Evolutionary conservation across 306 rosid genomes (phyloP), one percentile per base, ranked within the genome.

Genomic region (Fragaria iinumae): DNA sequence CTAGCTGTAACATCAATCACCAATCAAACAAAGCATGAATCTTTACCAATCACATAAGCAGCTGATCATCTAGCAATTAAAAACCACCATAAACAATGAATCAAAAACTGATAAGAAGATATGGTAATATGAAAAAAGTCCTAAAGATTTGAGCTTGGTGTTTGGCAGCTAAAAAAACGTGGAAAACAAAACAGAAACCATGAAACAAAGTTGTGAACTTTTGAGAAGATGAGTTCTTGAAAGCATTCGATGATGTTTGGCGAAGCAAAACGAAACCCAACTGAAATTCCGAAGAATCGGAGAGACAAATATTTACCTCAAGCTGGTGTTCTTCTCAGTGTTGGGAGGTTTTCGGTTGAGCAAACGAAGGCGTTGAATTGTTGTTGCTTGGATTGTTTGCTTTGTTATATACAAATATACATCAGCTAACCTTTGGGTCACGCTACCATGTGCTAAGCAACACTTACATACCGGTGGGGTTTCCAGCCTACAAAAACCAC

Each of bases 111-210:
- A 59, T 5, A 9, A 20, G 14, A 5, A 20, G 6, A 43, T 1
- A 38, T 6, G 14, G 8, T 17, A 21, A 74, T 36, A 25, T 7
- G 1, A 11, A 27, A 2, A 29, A 56, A 57, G 49, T 20, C 79
- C 41, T 34, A 39, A 65, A 72, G 23, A 65, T 20, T 36, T 23
- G 18, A 29, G 60, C 45, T 74, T 53, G 73, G 71, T 34, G 53
- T 11, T 44, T 67, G 74, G 11, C 68, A 13, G 25, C 48, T 45
- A 38, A 74, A 56, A 74, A 74, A 67, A 73, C 77, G 44, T 49
- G 44, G n/a, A n/a, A 78, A 60, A 71, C 21, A n/a, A 78, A 60
- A 71, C 21, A 8, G 47, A 14, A 64, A 76, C 3, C 6, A 49
- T 20, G 68, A 55, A 60, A 60, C 38, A 12, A 25, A 60, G 66